Percentiles rank a stretch among this genome's conserved stretches.
Conservation (phyloP, 1,284 basidiomycete species). For the Pascua sp. region DNA sequence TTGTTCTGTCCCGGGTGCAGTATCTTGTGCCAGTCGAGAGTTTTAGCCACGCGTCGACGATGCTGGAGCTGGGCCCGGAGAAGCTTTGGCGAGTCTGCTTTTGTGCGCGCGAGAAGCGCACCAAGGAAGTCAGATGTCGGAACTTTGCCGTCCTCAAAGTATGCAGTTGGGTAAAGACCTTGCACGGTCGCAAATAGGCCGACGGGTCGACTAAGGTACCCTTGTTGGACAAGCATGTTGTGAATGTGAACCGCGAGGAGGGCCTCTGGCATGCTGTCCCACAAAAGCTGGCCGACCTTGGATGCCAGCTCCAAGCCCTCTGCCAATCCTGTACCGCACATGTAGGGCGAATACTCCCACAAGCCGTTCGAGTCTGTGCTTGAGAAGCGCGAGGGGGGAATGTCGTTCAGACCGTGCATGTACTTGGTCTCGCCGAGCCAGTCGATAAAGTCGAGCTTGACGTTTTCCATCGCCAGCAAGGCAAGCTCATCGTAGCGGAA, state of each 20-base stretch:
- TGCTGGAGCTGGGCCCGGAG: not conserved
- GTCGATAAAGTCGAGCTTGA: no score
- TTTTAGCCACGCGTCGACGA: no score
- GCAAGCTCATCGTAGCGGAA: no score
- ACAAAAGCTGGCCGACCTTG: not conserved
- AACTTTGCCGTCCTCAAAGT: not conserved
- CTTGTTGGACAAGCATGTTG: not conserved
- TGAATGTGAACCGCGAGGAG: not conserved
- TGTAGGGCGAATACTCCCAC: not conserved
- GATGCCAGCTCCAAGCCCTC: not conserved
- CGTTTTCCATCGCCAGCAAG: no score
- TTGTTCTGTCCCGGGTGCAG: not conserved
- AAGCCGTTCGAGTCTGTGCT: not conserved
- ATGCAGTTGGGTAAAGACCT: not conserved
- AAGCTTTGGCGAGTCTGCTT: not conserved
- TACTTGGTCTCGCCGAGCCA: no score
- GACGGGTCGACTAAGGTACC: not conserved
- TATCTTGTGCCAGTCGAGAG: not conserved
- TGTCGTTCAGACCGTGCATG: no score
- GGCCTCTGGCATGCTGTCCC: not conserved
- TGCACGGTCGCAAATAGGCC: not conserved
- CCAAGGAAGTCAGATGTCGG: not conserved
- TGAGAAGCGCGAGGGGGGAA: no score
- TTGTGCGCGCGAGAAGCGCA: not conserved
- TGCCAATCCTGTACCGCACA: slow-evolving; percentile 1